Evolutionary conservation across 2,329 filamentous ascomycete genomes (phyloP), one percentile per base, ranked within the genome.

Genomic region (Aspergillus latus): DNA sequence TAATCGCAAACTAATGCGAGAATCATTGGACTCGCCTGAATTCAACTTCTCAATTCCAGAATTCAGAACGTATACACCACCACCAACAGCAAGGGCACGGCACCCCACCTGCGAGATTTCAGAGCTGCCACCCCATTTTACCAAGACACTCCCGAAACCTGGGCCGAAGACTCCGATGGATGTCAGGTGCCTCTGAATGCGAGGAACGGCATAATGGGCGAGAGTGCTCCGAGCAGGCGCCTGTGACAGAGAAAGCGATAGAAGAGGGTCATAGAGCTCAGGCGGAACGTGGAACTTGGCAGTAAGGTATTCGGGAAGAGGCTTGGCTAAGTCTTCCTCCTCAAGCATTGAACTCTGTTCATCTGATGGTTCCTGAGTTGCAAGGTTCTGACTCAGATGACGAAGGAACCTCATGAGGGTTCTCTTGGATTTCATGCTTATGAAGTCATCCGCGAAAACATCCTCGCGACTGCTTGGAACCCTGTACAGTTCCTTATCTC

Each of bases 61-160:
- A 43, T 86, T 88, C 13, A 97, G 83, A 71, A 96, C 90, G 74
- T 97, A 97, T 3, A 95, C 84, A 9, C 87, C 90, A 47, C 94
- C 94, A 36, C 93, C 93, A 5, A 99, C 94, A 16, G 93, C 93
- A 59, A 88, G 87, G 39, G 93, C 91, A 64, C 93, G 88, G 71
- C 94, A 97, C 4, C 87, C 90, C 26, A 96, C 92, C 77, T 99
- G 93, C 30, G 89, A 86, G 58, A 97, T 85, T 74, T 99, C 93
- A 32, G 91, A 88, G 46, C 89, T 80, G 29, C 93, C 92, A 46
- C 93, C 93, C 88, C 92, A 99, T 79, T 96, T 97, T 21, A 92
- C 88, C 63, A 96, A 84, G 10, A 99, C 85, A 46, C 91, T 90
- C 50, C 90, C 90, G 70, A 97, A 97, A 8, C 93, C 92, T 47